Conservation (phyloP, 495 filamentous ascomycete genomes). For the Neurospora africana region DNA sequence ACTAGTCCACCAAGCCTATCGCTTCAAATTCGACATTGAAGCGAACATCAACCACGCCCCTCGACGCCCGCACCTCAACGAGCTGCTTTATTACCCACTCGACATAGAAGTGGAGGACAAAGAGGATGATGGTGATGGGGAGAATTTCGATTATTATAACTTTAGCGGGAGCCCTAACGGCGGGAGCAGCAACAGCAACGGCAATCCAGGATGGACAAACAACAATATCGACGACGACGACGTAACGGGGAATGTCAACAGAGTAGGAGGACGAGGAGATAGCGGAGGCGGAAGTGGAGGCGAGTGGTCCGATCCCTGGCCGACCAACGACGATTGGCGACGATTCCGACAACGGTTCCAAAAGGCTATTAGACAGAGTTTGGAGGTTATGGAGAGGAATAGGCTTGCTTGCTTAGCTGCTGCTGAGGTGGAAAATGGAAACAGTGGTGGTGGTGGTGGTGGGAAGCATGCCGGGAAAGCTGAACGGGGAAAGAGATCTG, state of each 20-base stretch:
- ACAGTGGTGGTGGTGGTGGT: neutral
- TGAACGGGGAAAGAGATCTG: neutral
- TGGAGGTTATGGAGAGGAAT: constrained; percentile 13
- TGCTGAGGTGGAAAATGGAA: neutral
- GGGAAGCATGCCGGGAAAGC: neutral
- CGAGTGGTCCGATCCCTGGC: constrained; percentile 31
- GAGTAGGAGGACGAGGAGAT: constrained; percentile 3
- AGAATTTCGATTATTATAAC: neutral
- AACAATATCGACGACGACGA: neutral
- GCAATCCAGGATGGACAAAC: neutral
- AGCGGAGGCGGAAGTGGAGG: constrained; percentile 5
- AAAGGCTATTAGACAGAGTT: constrained; percentile 18
- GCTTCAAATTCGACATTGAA: constrained; percentile 39
- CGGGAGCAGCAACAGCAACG: neutral
- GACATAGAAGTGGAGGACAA: constrained; percentile 22
- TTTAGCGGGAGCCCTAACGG: neutral
- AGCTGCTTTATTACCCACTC: constrained; percentile 32
- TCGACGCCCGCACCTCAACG: constrained; percentile 33
- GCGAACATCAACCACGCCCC: constrained; percentile 37
- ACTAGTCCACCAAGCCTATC: constrained; percentile 36
- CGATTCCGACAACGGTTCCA: constrained; percentile 26
- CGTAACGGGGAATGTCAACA: neutral
- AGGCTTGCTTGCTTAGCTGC: neutral
- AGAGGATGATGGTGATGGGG: constrained; percentile 17
- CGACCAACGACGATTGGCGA: constrained; percentile 31